Conservation (phyloP, 2,329 filamentous ascomycete genomes). For the Aspergillus terreus region DNA sequence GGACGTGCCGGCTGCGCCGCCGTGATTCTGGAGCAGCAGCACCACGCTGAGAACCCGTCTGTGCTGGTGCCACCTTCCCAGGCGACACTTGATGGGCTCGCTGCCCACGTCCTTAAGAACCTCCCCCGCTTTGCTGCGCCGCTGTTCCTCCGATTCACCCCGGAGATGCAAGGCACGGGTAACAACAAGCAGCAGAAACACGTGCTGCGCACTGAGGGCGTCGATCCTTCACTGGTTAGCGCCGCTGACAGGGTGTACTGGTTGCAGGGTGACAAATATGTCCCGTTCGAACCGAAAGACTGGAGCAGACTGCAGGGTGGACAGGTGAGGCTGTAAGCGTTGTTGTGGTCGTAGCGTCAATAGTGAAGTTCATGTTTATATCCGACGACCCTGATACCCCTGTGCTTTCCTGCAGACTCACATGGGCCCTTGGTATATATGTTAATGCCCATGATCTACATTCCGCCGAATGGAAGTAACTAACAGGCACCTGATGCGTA, state of each 20-base stretch:
- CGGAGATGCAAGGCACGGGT: conserved; percentile 65
- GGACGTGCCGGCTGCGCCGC: conserved; percentile 80
- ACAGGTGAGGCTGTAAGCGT: conserved; percentile 62
- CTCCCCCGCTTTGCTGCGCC: conserved; percentile 75
- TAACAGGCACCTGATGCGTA: no score
- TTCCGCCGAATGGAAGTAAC: not conserved
- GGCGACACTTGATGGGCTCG: conserved; percentile 56
- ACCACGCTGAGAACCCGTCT: conserved; percentile 17
- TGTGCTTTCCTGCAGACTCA: not conserved
- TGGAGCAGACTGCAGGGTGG: conserved; percentile 68
- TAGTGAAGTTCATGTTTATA: not conserved
- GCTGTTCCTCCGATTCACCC: conserved; percentile 68
- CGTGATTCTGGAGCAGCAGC: conserved; percentile 54
- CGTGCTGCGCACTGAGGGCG: conserved; percentile 66
- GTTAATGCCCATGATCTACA: not conserved
- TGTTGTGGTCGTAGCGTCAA: not conserved
- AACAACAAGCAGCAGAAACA: conserved; percentile 90
- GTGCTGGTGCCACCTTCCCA: conserved; percentile 29
- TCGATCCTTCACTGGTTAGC: conserved; percentile 54
- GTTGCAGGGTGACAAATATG: conserved; percentile 64
- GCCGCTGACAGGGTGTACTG: conserved; percentile 57
- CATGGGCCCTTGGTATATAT: no score
- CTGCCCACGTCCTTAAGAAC: conserved; percentile 52
- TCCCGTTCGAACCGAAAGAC: conserved; percentile 61
- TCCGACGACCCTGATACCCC: not conserved